Base-by-base conservation (phyloP, 306 rosid species). In the Cucumis melo region DNA sequence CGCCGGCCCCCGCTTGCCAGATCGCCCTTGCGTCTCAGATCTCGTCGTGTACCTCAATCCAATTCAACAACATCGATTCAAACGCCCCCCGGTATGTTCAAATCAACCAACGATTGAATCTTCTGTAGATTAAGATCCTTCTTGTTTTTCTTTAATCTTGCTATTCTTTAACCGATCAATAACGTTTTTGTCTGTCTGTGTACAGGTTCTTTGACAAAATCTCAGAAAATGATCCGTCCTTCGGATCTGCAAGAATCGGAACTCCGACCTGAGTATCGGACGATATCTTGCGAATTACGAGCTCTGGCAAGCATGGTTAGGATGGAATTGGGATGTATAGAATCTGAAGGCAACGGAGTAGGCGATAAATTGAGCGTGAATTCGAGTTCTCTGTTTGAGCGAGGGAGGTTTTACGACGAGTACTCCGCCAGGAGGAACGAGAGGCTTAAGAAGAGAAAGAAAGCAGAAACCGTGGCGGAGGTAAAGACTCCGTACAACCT, bases 381-480 rank as follows among this genome's bases (percentile, higher is more conserved):
- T 4, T 36, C 86, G 5, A 54, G 80, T 48, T 23, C 36, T 54
- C 73, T 87, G 34, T 92, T 94, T 56, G 89, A 90, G 80, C 86
- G 97, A 70, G 99, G 99, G 17, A 87, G 85, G 23, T 84, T 92
- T 21, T 94, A 94, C 41, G 95, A 94, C 1, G 95, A 83, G 64
- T 94, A 94, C 63, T 91, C 97, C 19, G 96, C 95, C 1, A 84
- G 89, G 77, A 87, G 99, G 81, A 92, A 92, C n/a, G 99, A 94
- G 84, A 89, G 92, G 85, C 88, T 94, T 2, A 87, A 77, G 82
- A 87, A 77, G 82, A 88, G 89, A 56, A 94, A 90, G 81, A 87
- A 84, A 38, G 84, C 85, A 0, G 74, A 80, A 24, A 39, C 61
- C 1, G 83, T 73, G 2, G 76, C 72, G 17, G 88, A 82, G 65